phyloP scores from a whole-genome alignment of 108 stramenopile species.

The Cyclotella kingstonii region DNA sequence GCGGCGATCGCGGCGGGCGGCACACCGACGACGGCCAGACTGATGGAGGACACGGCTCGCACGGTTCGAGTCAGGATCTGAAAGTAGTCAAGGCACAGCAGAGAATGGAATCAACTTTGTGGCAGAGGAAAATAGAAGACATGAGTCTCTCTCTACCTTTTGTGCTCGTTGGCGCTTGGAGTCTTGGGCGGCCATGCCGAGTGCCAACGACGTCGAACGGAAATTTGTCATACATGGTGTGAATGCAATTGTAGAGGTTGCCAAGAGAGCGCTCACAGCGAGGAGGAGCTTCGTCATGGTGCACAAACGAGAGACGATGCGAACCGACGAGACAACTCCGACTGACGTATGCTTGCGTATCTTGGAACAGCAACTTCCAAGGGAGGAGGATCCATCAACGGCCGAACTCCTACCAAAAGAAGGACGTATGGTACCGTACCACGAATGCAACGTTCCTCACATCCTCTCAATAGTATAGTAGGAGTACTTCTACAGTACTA shows the following conservation, averaged over 20 bases:
- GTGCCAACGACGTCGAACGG: constrained; percentile 32
- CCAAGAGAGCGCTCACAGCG: constrained; percentile 28
- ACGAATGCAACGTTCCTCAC: no score
- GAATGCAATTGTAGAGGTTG: constrained; percentile 27
- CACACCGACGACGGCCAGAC: constrained; percentile 63
- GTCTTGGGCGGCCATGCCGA: constrained; percentile 58
- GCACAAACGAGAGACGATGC: no score
- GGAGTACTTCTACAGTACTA: no score
- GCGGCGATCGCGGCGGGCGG: constrained; percentile 63
- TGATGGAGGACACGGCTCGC: constrained; percentile 62
- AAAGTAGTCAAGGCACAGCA: neutral
- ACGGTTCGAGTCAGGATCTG: constrained; percentile 65
- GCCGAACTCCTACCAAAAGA: no score
- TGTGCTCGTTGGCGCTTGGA: constrained; percentile 67
- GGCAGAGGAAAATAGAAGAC: neutral
- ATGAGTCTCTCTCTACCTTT: constrained; percentile 44
- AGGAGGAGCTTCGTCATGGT: constrained; percentile 37
- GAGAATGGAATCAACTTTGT: neutral
- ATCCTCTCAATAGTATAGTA: no score
- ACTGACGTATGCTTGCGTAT: no score
- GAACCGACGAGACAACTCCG: no score
- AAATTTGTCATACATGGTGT: constrained; percentile 8
- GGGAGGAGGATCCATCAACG: no score
- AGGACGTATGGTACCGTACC: no score
- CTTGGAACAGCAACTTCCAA: no score